Evolutionary conservation across 345 rosid species (phyloP).

Genomic region (Odontarrhena argentea): DNA sequence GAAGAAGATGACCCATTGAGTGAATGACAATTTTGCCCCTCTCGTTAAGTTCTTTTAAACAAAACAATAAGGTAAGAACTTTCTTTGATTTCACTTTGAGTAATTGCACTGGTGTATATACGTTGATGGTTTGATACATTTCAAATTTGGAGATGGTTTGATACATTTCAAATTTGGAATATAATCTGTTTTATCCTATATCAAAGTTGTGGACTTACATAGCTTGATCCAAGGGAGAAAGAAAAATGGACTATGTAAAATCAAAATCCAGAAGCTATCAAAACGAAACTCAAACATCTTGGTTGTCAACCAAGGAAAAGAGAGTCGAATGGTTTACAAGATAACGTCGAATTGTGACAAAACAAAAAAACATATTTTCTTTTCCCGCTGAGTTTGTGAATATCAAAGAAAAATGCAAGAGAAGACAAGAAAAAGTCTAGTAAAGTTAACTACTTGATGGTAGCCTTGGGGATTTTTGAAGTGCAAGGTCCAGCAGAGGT

Average conservation of each 20-base stretch:
- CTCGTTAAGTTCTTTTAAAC: too few relatives aligned
- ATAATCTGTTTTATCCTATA: too few relatives aligned
- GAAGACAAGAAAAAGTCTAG: slow-evolving; percentile 4
- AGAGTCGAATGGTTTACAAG: background rate
- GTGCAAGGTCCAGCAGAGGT: slow-evolving; percentile 85
- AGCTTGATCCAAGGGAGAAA: background rate
- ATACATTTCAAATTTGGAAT: too few relatives aligned
- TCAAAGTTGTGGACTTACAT: background rate
- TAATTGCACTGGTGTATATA: too few relatives aligned
- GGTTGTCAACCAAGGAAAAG: background rate
- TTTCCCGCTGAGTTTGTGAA: slow-evolving; percentile 20
- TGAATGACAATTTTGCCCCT: too few relatives aligned
- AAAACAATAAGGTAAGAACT: too few relatives aligned
- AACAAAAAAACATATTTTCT: background rate
- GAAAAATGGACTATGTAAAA: background rate
- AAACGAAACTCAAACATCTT: background rate
- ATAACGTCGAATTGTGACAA: too few relatives aligned
- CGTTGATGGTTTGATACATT: too few relatives aligned
- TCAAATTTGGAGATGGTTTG: too few relatives aligned
- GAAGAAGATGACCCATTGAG: too few relatives aligned
- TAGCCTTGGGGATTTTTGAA: slow-evolving; percentile 74
- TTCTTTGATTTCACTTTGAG: too few relatives aligned
- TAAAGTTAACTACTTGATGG: slow-evolving; percentile 63
- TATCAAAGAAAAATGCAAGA: background rate
- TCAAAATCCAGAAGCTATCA: background rate